Conservation (phyloP, 2,329 filamentous ascomycete species). For the Myriosclerotinia duriaeana region DNA sequence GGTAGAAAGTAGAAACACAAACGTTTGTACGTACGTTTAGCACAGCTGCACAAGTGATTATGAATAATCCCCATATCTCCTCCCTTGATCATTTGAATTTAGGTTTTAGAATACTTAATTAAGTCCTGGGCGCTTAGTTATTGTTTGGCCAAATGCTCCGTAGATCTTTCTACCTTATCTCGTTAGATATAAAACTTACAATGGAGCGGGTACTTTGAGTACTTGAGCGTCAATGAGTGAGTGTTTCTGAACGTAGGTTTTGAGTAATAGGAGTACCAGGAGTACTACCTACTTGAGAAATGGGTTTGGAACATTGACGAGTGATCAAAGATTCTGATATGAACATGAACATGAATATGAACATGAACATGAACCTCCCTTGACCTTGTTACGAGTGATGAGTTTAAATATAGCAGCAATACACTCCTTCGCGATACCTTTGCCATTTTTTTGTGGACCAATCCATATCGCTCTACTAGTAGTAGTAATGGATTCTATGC, state of each 20-base stretch:
- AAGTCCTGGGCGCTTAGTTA: not conserved
- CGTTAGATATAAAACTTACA: too few relatives aligned
- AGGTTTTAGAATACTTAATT: not conserved
- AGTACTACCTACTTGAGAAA: too few relatives aligned
- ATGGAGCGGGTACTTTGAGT: too few relatives aligned
- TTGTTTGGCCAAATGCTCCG: too few relatives aligned
- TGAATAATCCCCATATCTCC: not conserved
- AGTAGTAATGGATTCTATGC: not conserved
- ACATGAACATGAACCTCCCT: not conserved
- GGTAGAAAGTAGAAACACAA: not conserved
- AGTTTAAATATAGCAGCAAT: not conserved
- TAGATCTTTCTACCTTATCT: too few relatives aligned
- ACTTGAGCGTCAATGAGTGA: too few relatives aligned
- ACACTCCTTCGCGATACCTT: not conserved
- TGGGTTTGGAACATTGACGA: not conserved
- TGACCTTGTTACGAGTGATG: not conserved
- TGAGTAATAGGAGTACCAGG: too few relatives aligned
- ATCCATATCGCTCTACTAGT: not conserved
- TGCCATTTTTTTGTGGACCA: slow-evolving; percentile 20
- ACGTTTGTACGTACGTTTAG: not conserved
- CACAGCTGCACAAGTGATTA: not conserved
- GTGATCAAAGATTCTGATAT: not conserved
- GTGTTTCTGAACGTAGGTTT: too few relatives aligned
- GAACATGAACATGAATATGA: not conserved
- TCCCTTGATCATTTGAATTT: not conserved